A percentile compares a stretch with the other conserved stretches of the same genome.
Evolutionary conservation across 495 filamentous ascomycete species (phyloP).

Genomic region (Rostrohypoxylon terebratum): DNA sequence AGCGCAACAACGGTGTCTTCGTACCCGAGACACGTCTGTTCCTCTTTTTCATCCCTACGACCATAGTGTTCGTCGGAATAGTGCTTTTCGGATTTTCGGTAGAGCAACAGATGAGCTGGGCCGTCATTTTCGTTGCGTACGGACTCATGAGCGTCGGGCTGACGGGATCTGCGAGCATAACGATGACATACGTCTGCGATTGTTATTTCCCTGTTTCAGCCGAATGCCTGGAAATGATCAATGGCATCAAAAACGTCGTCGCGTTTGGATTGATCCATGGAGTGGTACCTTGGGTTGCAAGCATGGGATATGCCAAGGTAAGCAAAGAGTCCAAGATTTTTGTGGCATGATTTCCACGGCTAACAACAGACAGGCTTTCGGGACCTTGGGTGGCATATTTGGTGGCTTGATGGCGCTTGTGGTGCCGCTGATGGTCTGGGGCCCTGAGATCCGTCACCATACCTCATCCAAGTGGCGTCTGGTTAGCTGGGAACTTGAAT

Average conservation of each 20-base stretch:
- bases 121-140: slow-evolving; percentile 17
- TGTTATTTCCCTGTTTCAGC: slow-evolving; percentile 26
- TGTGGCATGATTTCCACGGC: neutral
- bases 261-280: slow-evolving; percentile 21
- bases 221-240: slow-evolving; percentile 26
- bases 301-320: slow-evolving; percentile 17
- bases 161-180: slow-evolving; percentile 19
- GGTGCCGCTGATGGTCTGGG: slow-evolving; percentile 11
- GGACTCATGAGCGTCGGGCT: slow-evolving; percentile 23
- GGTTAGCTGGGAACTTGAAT: slow-evolving; percentile 25
- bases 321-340: neutral
- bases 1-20: slow-evolving; percentile 24
- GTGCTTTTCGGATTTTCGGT: slow-evolving; percentile 27
- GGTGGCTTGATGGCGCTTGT: slow-evolving; percentile 12
- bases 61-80: slow-evolving; percentile 18
- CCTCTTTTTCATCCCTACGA: slow-evolving; percentile 21
- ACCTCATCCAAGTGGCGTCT: slow-evolving; percentile 25
- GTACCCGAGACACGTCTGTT: slow-evolving; percentile 19
- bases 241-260: slow-evolving; percentile 26
- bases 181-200: slow-evolving; percentile 29
- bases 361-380: slow-evolving; percentile 18
- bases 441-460: slow-evolving; percentile 26
- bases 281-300: slow-evolving; percentile 22
- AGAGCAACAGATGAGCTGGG: slow-evolving; percentile 18
- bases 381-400: slow-evolving; percentile 20